Evolutionary conservation across 768 basidiomycete species (phyloP).

Genomic region (Rhodosporidiobolus sp.): DNA sequence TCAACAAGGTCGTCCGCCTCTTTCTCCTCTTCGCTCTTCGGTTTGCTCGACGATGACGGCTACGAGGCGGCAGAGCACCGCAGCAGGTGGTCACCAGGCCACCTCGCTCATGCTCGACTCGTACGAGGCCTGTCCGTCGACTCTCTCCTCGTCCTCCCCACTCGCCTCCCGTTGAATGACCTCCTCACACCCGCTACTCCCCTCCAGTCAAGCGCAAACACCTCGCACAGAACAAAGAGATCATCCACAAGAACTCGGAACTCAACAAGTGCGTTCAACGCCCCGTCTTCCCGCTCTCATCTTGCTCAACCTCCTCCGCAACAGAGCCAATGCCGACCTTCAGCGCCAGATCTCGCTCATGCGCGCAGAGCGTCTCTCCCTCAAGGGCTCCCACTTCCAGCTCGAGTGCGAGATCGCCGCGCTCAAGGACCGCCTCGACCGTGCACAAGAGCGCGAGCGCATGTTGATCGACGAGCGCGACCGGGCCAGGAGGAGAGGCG

Average conservation of each 20-base stretch:
- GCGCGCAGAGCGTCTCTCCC: slow-evolving; percentile 36
- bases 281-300: background rate
- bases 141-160: background rate
- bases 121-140: slow-evolving; percentile 35
- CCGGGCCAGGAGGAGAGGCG: background rate
- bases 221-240: slow-evolving; percentile 45
- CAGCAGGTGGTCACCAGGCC: slow-evolving; percentile 2
- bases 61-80: background rate
- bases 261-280: slow-evolving; percentile 35
- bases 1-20: too few species aligned
- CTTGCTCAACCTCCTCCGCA: background rate
- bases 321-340: slow-evolving; percentile 41
- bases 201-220: slow-evolving; percentile 44
- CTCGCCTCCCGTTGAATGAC: background rate
- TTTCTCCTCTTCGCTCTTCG: background rate
- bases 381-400: slow-evolving; percentile 31
- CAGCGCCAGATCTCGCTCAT: slow-evolving; percentile 39
- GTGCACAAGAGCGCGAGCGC: slow-evolving; percentile 13
- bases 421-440: slow-evolving; percentile 22
- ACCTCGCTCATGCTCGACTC: slow-evolving; percentile 36
- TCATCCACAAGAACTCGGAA: slow-evolving; percentile 44
- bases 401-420: slow-evolving; percentile 26
- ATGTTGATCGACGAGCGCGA: slow-evolving; percentile 7
- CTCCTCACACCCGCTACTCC: background rate
- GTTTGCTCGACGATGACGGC: background rate